A percentile compares a stretch with the other conserved stretches of the same genome.
Conservation (phyloP, 306 rosid genomes). For the Psophocarpus tetragonolobus region DNA sequence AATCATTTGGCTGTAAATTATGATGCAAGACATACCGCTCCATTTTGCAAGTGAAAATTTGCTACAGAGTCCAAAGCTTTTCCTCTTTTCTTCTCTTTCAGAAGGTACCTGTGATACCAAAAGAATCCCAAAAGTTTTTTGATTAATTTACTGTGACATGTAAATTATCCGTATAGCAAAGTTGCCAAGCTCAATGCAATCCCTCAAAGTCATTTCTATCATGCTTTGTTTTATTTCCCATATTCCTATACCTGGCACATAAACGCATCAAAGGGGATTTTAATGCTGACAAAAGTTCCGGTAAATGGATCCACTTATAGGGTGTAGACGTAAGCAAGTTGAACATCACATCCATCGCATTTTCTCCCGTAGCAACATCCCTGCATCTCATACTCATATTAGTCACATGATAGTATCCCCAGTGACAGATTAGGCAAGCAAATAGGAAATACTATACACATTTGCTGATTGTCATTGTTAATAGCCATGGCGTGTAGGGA, state of each 20-base stretch:
- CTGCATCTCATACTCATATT: slow-evolving; percentile 50
- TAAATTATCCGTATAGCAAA: slow-evolving; percentile 3
- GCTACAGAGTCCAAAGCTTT: slow-evolving; percentile 95
- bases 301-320: slow-evolving; percentile 68
- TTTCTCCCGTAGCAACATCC: slow-evolving; percentile 57
- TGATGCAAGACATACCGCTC: slow-evolving; percentile 68
- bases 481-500: slow-evolving; percentile 20
- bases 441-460: slow-evolving; percentile 20
- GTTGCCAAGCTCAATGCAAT: not conserved
- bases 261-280: slow-evolving; percentile 69
- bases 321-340: slow-evolving; percentile 71
- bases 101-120: slow-evolving; percentile 68
- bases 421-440: slow-evolving; percentile 24
- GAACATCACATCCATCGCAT: slow-evolving; percentile 75
- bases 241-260: slow-evolving; percentile 64
- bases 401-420: slow-evolving; percentile 12
- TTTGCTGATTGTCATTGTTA: not conserved
- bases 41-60: slow-evolving; percentile 96
- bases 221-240: slow-evolving; percentile 11
- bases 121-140: slow-evolving; percentile 17
- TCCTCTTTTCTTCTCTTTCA: slow-evolving; percentile 96
- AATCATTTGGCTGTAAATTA: not conserved
- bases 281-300: slow-evolving; percentile 55
- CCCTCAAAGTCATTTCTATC: slow-evolving; percentile 21
- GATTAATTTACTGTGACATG: not conserved